Evolutionary conservation across 2,329 filamentous ascomycete species (phyloP), one percentile per base, ranked within the genome.

Genomic region (Fusarium incarnatum): DNA sequence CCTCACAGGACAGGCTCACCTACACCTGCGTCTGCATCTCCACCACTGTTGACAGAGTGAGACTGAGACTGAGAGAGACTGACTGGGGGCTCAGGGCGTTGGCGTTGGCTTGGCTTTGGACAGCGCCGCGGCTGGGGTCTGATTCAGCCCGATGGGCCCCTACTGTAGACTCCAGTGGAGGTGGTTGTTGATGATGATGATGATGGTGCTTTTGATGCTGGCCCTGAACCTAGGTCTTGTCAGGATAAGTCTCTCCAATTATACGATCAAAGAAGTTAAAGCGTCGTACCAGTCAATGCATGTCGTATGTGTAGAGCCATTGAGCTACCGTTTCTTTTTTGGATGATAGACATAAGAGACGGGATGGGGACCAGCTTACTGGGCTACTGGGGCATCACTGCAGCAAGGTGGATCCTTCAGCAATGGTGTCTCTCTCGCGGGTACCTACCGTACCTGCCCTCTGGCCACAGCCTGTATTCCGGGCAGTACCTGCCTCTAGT

Each of bases 71-170:
- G 34, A 37, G 34, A 37, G 47, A 37, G 28, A 56, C 53, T 49
- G 28, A 56, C 53, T 40, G 58, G 60, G 60, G n/a, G 27, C 30
- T 30, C 60, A 64, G 49, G 54, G 54, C 46, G 34, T 57, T 40
- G 40, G 40, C 20, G 37, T 63, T 64, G 49, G 49, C 59, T 49
- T 64, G 60, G 70, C 71, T 67, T 74, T 64, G 48, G 54, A 64
- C 53, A 58, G 60, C 67, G 64, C 52, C 61, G 59, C 59, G 60
- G 62, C 70, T 61, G 67, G 72, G 64, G 59, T 71, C 64, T 62
- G 67, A 61, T 63, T 59, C 54, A 65, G 68, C 58, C 60, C 65
- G 63, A 70, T 56, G 64, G 56, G 65, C 45, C 70, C 49, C 30
- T 61, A 22, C 22, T 22, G 22, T 22, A 45, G 54, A 48, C 25